Evolutionary conservation across 148 eudicot species (phyloP).

Genomic region (Dianthus caryophyllus): DNA sequence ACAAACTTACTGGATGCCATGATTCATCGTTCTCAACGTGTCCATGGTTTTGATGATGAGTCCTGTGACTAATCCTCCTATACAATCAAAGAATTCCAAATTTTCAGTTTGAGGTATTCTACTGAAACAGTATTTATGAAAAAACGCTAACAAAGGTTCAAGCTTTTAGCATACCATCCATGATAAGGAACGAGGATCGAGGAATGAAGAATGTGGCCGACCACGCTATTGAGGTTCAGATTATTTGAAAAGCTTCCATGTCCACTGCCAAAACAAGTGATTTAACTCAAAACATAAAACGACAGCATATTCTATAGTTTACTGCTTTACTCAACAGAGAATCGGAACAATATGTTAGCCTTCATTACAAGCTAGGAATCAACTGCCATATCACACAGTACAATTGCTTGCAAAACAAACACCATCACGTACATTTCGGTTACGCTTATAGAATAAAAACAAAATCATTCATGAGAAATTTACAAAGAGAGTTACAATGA

Average conservation of each 20-base stretch:
- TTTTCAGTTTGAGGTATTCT: conserved; percentile 6
- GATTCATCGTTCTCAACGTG: conserved; percentile 86
- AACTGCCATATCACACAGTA: neutral
- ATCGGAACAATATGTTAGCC: neutral
- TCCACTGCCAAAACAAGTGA: conserved; percentile 44
- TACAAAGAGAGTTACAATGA: neutral
- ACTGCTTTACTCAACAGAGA: neutral
- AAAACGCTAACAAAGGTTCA: neutral
- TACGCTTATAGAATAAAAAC: neutral
- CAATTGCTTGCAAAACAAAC: neutral
- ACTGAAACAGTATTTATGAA: neutral
- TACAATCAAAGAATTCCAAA: conserved; percentile 11
- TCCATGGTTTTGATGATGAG: conserved; percentile 85
- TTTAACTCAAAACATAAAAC: conserved; percentile 10
- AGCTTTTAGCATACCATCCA: conserved; percentile 53
- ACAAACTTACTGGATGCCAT: conserved; percentile 64
- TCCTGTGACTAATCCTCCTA: conserved; percentile 87
- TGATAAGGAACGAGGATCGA: conserved; percentile 83
- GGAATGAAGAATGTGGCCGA: conserved; percentile 73
- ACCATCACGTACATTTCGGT: neutral
- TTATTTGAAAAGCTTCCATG: conserved; percentile 80
- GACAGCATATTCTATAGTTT: neutral
- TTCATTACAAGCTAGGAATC: conserved; percentile 6
- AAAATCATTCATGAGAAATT: neutral
- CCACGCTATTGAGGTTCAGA: conserved; percentile 58